A percentile compares a stretch with the other conserved stretches of the same genome.
Conservation (phyloP, 169 alveolate species). For the Plasmodium vivax region DNA sequence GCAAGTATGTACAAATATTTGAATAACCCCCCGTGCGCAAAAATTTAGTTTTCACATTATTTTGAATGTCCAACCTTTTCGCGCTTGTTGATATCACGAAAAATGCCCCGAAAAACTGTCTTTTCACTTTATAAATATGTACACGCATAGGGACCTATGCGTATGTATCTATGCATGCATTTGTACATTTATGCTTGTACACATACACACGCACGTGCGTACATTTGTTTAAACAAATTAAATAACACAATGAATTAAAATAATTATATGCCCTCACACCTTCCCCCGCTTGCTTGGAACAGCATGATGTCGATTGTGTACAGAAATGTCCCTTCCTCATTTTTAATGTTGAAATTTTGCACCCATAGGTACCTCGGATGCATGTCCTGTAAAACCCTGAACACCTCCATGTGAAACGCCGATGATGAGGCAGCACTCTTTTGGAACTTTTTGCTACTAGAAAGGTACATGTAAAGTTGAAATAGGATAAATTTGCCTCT, state of each 20-base stretch:
- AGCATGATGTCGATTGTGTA: conserved; percentile 54
- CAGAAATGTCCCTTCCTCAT: conserved; percentile 66
- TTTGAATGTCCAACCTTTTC: conserved; percentile 63
- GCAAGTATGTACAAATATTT: conserved; percentile 14
- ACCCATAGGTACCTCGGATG: conserved; percentile 7
- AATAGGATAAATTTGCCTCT: conserved; percentile 43
- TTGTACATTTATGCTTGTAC: not conserved
- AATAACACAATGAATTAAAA: conserved; percentile 38
- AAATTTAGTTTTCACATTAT: conserved; percentile 16
- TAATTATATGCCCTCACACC: not conserved
- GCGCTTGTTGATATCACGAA: conserved; percentile 24
- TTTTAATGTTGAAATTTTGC: conserved; percentile 44
- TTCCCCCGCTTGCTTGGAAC: not conserved
- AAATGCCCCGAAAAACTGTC: conserved; percentile 19
- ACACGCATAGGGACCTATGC: not conserved
- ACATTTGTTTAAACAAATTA: conserved; percentile 38
- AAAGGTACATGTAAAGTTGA: conserved; percentile 61
- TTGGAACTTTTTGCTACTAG: conserved; percentile 31
- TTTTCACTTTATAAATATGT: conserved; percentile 16
- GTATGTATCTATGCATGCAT: not conserved
- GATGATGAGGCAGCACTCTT: conserved; percentile 29
- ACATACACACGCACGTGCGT: not conserved
- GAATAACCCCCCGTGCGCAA: not conserved
- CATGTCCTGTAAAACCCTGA: conserved; percentile 32
- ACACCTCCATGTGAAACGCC: conserved; percentile 39